A percentile compares a stretch with the other conserved stretches of the same genome.
phyloP scores from a whole-genome alignment of 768 basidiomycete genomes.

The Mrakia blollopis region DNA sequence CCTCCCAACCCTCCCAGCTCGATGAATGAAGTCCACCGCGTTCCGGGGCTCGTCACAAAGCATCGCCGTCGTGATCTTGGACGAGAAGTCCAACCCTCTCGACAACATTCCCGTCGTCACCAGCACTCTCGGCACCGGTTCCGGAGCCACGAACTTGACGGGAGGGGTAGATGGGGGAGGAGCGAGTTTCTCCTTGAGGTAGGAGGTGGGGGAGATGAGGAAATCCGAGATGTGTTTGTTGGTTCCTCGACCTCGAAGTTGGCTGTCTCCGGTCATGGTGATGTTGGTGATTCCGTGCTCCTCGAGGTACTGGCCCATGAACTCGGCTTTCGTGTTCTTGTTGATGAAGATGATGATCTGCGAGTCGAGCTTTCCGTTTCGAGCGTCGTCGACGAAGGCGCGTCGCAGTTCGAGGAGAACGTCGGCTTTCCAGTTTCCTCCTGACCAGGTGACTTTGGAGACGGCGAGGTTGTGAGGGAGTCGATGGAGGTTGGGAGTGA shows the following conservation, averaged over 20 bases:
- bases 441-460: constrained; percentile 69
- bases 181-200: background rate
- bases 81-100: constrained; percentile 80
- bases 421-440: constrained; percentile 74
- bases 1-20: constrained; percentile 76
- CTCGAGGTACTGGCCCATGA: constrained; percentile 57
- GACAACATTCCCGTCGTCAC: constrained; percentile 87
- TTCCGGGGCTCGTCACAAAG: constrained; percentile 83
- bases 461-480: constrained; percentile 66
- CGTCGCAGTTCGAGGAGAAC: constrained; percentile 66
- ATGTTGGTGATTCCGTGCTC: constrained; percentile 58
- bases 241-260: constrained; percentile 58
- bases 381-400: constrained; percentile 59
- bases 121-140: constrained; percentile 51
- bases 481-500: constrained; percentile 72
- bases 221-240: constrained; percentile 76
- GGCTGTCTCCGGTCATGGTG: constrained; percentile 55
- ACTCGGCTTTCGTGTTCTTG: constrained; percentile 61
- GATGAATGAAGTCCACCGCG: constrained; percentile 86
- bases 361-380: constrained; percentile 47
- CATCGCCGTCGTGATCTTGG: constrained; percentile 72
- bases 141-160: constrained; percentile 19
- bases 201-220: constrained; percentile 44
- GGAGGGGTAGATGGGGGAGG: background rate
- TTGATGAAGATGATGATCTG: constrained; percentile 83